A percentile compares a stretch with the other conserved stretches of the same genome.
phyloP scores from a whole-genome alignment of 306 rosid genomes.

The Gastrolobium bilobum region DNA sequence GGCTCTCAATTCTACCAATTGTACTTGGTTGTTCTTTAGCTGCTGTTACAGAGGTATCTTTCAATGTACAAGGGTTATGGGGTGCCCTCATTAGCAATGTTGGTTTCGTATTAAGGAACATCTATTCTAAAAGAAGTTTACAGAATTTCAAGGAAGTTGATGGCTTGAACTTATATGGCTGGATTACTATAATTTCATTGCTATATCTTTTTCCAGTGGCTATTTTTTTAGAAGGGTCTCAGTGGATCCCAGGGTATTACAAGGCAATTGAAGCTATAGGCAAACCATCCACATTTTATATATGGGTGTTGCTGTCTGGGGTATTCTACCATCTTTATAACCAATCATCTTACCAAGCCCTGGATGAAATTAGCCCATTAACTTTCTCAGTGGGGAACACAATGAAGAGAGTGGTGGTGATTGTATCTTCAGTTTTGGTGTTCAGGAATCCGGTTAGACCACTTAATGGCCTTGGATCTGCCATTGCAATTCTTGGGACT shows the following conservation, averaged over 20 bases:
- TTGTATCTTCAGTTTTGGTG: constrained; percentile 81
- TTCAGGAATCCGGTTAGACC: constrained; percentile 91
- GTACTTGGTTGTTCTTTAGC: constrained; percentile 92
- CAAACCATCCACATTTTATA: constrained; percentile 74
- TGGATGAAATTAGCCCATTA: constrained; percentile 89
- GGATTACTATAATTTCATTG: constrained; percentile 78
- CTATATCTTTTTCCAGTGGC: constrained; percentile 88
- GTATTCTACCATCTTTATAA: constrained; percentile 95
- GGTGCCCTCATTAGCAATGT: constrained; percentile 92
- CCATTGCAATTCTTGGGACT: constrained; percentile 89
- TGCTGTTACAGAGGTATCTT: constrained; percentile 88
- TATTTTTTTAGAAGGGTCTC: constrained; percentile 86
- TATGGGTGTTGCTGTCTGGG: constrained; percentile 88
- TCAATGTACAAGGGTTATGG: constrained; percentile 84
- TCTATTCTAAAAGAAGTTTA: constrained; percentile 83
- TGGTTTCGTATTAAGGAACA: constrained; percentile 90
- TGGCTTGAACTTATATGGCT: constrained; percentile 90
- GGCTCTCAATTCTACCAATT: constrained; percentile 93
- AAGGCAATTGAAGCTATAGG: constrained; percentile 75
- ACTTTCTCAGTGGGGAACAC: constrained; percentile 97
- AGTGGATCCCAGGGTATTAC: constrained; percentile 91
- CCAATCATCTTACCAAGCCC: constrained; percentile 95
- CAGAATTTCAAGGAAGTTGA: constrained; percentile 86
- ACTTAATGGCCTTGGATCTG: constrained; percentile 93
- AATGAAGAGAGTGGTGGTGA: constrained; percentile 96